These are phyloP conservation scores for Aphanomyces stellatus DNA, from an alignment of 352 stramenopile genomes.

Conservation along the genomic window DNA sequence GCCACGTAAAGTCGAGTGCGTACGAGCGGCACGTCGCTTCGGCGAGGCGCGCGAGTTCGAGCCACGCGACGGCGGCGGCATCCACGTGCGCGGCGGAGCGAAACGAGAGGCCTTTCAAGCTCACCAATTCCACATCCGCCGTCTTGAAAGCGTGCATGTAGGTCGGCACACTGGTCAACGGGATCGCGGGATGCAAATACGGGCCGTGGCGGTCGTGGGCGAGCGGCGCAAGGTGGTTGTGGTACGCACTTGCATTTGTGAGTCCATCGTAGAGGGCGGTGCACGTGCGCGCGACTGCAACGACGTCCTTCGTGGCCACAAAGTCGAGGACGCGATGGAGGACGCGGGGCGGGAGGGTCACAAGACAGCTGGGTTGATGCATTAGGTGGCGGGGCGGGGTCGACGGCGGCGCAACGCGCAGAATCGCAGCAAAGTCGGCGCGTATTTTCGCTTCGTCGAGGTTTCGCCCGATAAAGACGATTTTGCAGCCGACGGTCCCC, in stretches of 20 bases:
- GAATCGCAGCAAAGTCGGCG: conserved; percentile 20
- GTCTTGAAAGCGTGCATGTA: conserved; percentile 5
- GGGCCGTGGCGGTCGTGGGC: background rate
- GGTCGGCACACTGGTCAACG: background rate
- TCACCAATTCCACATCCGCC: conserved; percentile 3
- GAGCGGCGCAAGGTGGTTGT: background rate
- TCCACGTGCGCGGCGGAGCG: conserved; percentile 21
- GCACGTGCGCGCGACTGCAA: background rate
- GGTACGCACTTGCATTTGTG: too few species aligned
- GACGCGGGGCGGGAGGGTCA: background rate
- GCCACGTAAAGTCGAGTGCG: conserved; percentile 26
- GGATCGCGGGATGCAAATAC: conserved; percentile 2
- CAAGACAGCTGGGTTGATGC: background rate
- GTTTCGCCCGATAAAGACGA: conserved; percentile 29
- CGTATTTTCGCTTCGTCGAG: conserved; percentile 18
- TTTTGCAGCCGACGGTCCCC: conserved; percentile 20
- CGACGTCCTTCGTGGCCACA: background rate
- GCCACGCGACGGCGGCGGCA: conserved; percentile 23
- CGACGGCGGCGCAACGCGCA: background rate
- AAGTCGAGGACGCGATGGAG: background rate
- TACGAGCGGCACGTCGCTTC: conserved; percentile 21
- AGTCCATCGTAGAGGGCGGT: background rate
- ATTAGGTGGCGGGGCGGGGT: background rate
- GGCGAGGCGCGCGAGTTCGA: conserved; percentile 22
- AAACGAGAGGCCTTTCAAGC: conserved; percentile 12